Evolutionary conservation across 2,329 filamentous ascomycete genomes (phyloP).

Genomic region (Scedosporium boydii): DNA sequence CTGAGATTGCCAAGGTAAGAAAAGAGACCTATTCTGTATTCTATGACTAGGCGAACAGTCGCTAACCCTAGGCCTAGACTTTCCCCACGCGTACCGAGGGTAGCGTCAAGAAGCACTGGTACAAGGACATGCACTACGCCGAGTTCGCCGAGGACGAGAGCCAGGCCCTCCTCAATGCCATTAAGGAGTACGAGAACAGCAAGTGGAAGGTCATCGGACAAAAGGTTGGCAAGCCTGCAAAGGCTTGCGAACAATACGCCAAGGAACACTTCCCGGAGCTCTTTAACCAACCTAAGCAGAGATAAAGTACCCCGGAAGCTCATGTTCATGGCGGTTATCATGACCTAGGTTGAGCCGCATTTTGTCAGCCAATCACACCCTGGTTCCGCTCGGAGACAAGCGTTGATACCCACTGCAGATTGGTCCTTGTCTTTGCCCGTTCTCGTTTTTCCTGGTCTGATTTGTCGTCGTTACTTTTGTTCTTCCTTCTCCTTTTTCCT

Average conservation of each 20-base stretch:
- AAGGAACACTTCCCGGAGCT: constrained; percentile 76
- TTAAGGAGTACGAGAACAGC: constrained; percentile 97
- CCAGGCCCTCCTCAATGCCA: constrained; percentile 75
- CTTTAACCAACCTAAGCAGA: constrained; percentile 8
- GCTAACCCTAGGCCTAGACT: constrained; percentile 41
- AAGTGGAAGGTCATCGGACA: constrained; percentile 98
- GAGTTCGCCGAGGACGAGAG: constrained; percentile 97
- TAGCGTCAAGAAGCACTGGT: constrained; percentile 99
- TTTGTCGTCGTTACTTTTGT: background rate
- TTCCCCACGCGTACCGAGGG: constrained; percentile 92
- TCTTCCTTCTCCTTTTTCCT: background rate
- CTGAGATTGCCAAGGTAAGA: constrained; percentile 98
- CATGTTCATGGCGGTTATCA: background rate
- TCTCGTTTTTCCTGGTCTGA: background rate
- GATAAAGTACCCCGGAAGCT: background rate
- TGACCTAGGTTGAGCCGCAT: background rate
- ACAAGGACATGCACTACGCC: constrained; percentile 99
- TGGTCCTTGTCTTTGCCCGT: background rate
- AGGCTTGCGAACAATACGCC: constrained; percentile 75
- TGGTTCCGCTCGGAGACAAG: background rate
- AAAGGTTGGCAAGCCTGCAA: constrained; percentile 96
- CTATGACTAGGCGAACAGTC: background rate
- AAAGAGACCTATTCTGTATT: constrained; percentile 3
- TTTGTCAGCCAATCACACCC: background rate
- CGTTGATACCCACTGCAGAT: constrained; percentile 3